A percentile compares a stretch with the other conserved stretches of the same genome.
Evolutionary conservation across 495 filamentous ascomycete species (phyloP).

Genomic region (Xylaria cubensis): DNA sequence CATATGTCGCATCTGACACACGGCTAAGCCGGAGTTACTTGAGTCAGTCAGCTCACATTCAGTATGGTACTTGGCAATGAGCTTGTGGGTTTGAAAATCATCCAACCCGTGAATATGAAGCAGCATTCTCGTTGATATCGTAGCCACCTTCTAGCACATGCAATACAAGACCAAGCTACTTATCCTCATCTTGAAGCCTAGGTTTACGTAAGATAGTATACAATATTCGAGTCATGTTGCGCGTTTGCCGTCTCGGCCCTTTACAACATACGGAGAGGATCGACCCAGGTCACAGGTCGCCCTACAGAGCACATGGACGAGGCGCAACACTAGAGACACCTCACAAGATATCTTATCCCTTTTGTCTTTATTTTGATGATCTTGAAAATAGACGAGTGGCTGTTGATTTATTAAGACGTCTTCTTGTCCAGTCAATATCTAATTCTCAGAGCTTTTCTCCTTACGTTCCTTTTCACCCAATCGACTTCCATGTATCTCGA

Average conservation of each 20-base stretch:
- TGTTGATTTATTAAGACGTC: constrained; percentile 6
- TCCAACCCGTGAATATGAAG: background rate
- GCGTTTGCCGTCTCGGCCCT: constrained; percentile 16
- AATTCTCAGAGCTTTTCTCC: background rate
- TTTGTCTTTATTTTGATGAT: background rate
- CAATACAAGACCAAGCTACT: background rate
- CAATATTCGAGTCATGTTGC: constrained; percentile 16
- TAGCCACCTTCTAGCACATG: background rate
- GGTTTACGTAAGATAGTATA: constrained; percentile 18
- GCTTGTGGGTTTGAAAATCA: background rate
- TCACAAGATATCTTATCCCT: constrained; percentile 45
- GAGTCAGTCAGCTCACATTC: background rate
- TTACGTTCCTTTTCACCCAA: constrained; percentile 7
- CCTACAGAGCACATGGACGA: constrained; percentile 23
- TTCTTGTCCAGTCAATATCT: background rate
- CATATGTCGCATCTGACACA: constrained; percentile 4
- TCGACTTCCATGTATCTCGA: constrained; percentile 5
- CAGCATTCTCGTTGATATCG: background rate
- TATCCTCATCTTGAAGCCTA: background rate
- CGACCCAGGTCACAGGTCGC: constrained; percentile 22
- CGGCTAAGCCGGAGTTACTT: background rate
- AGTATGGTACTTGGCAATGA: background rate
- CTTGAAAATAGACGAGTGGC: background rate
- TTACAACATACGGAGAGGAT: constrained; percentile 18
- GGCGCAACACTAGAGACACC: constrained; percentile 43